Evolutionary conservation across 1,284 basidiomycete species (phyloP).

Genomic region (Ceratobasidium sp.): DNA sequence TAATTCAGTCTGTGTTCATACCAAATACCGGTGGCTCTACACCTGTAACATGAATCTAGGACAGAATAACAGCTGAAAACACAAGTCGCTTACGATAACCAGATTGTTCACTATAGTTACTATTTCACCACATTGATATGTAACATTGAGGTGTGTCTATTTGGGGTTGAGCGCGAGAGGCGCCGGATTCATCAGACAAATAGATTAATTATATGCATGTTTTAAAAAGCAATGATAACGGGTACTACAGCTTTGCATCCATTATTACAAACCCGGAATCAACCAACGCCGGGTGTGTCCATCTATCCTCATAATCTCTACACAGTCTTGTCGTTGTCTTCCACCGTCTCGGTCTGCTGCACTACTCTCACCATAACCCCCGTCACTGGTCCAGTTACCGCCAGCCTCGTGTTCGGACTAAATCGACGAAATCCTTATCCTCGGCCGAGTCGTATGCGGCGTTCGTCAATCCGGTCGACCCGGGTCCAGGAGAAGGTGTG

Average conservation of each 20-base stretch:
- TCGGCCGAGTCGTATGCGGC: conserved; percentile 19
- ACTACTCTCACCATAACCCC: conserved; percentile 11
- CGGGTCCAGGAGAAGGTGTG: conserved; percentile 4
- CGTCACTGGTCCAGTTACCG: conserved; percentile 10
- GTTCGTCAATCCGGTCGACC: not conserved
- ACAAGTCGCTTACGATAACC: too few species aligned
- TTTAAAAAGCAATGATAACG: not conserved
- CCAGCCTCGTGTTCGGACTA: not conserved
- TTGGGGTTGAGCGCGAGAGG: too few species aligned
- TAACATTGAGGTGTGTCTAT: not conserved
- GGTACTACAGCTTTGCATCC: conserved; percentile 1
- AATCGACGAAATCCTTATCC: conserved; percentile 18
- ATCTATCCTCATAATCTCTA: conserved; percentile 21
- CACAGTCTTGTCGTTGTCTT: not conserved
- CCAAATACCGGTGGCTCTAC: too few species aligned
- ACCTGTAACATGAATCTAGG: too few species aligned
- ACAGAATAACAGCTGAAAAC: too few species aligned
- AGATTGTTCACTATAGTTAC: too few species aligned
- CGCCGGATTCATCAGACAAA: not conserved
- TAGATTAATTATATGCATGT: conserved; percentile 5
- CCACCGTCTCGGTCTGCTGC: conserved; percentile 1
- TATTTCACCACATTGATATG: not conserved
- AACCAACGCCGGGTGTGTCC: not conserved
- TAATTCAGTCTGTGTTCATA: too few species aligned
- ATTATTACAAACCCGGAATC: conserved; percentile 3